Evolutionary conservation across 345 rosid species (phyloP).

Genomic region (Hibiscus syriacus): DNA sequence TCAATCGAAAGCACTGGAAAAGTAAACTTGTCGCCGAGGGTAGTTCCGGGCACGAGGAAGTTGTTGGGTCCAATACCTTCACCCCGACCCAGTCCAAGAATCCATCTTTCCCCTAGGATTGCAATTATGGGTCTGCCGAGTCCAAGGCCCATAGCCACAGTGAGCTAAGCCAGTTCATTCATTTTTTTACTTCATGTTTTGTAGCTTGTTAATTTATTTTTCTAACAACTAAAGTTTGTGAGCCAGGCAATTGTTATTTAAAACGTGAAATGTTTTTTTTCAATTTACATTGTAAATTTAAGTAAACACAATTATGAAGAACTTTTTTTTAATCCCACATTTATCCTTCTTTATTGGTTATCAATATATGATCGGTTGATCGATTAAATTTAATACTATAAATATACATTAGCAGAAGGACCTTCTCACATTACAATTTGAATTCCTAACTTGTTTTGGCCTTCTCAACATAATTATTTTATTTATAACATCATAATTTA

Average conservation of each 20-base stretch:
- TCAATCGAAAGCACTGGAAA: slow-evolving; percentile 68
- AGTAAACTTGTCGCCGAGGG: slow-evolving; percentile 73
- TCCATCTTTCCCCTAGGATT: slow-evolving; percentile 68
- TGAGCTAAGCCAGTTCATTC: neutral
- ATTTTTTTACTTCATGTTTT: neutral
- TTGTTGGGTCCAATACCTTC: slow-evolving; percentile 87
- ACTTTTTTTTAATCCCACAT: too few relatives aligned
- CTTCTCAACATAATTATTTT: too few relatives aligned
- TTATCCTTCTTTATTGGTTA: too few relatives aligned
- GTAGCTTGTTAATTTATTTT: neutral
- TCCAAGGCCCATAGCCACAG: slow-evolving; percentile 4
- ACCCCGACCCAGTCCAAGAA: slow-evolving; percentile 72
- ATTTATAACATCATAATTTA: too few relatives aligned
- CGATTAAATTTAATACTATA: too few relatives aligned
- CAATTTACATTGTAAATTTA: neutral
- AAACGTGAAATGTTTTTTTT: too few relatives aligned
- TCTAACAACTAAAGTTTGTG: neutral
- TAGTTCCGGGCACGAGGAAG: slow-evolving; percentile 19
- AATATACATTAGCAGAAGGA: too few relatives aligned
- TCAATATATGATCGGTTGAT: too few relatives aligned
- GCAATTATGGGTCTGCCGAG: slow-evolving; percentile 52
- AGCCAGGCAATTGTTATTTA: neutral
- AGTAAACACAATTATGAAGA: too few relatives aligned
- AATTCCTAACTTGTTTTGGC: too few relatives aligned
- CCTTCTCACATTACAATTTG: too few relatives aligned